Evolutionary conservation across 345 rosid genomes (phyloP), one percentile per base, ranked within the genome.

Genomic region (Clausena lansium): DNA sequence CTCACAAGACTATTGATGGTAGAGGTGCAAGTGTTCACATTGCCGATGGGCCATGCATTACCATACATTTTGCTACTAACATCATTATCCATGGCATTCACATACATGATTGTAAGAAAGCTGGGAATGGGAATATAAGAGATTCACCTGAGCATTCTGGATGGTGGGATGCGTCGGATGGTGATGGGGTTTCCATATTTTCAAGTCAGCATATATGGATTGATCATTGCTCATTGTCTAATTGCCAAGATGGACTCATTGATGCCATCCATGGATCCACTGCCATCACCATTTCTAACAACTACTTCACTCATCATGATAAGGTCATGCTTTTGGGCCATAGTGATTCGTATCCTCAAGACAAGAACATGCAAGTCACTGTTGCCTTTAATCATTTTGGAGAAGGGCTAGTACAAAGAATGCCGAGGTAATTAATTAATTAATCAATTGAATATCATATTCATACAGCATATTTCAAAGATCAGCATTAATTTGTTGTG

Each of bases 341-440:
- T 54, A 93, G 89, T 64, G 95, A 93, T 81, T 77, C 88, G 7
- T 91, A 85, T 70, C 85, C 91, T 4, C 85, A 79, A 47, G 97
- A 93, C 80, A 91, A 84, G 84, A 50, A 81, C 82, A 93, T 93
- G 97, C 97, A 91, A 64, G 91, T 87, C 71, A 93, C 97, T 35
- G 72, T 93, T 58, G 97, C 97, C 28, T 93, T 93, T 80, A 93
- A 93, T 86, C 97, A 91, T 80, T 93, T 93, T 20, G 94, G 97
- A 13, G 92, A 92, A 88, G 97, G 97, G 5, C 80, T 92, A 2
- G 93, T 92, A n/a, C 97, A 93, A 75, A 89, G 97, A 77, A 93
- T 91, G 92, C 97, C 97, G 59, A 84, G 97, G 94, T 91, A 78
- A 76, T 14, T 4, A 77, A 54, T 19, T 10, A 69, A 71, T 74